Conservation (phyloP, 192 early-diverging fungal genomes). For the Borealophlyctis nickersoniae region DNA sequence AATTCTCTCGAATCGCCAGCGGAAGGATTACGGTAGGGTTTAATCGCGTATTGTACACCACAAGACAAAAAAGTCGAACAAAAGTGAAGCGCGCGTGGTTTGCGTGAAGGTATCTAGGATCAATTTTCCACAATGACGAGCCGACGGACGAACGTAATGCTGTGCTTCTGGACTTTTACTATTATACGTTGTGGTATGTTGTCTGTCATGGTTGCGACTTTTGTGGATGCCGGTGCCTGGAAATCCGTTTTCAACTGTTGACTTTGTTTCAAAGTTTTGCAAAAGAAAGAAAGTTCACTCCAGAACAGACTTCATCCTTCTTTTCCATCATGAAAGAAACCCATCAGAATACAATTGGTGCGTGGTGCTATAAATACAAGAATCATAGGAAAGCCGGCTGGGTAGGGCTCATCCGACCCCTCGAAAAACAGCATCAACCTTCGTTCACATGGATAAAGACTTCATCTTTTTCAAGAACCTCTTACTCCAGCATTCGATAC, state of each 20-base stretch:
- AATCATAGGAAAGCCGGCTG: background rate
- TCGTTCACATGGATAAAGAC: conserved; percentile 41
- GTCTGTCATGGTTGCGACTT: too few relatives aligned
- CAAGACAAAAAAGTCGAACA: background rate
- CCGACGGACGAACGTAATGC: conserved; percentile 20
- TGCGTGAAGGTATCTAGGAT: conserved; percentile 27
- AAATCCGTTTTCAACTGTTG: background rate
- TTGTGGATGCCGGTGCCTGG: background rate
- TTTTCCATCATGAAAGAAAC: conserved; percentile 58
- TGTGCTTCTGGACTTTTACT: conserved; percentile 55
- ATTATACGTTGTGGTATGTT: conserved; percentile 43
- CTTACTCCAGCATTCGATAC: conserved; percentile 43
- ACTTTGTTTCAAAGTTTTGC: conserved; percentile 38
- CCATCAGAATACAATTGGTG: conserved; percentile 36
- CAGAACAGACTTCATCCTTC: conserved; percentile 52
- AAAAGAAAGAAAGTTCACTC: conserved; percentile 42
- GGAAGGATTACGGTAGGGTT: conserved; percentile 26
- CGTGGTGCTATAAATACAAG: background rate
- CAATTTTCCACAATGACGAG: conserved; percentile 14
- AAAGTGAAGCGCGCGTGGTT: background rate
- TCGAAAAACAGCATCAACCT: conserved; percentile 35
- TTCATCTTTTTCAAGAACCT: conserved; percentile 46
- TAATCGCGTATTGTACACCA: background rate
- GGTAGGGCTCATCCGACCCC: background rate
- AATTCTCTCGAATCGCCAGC: conserved; percentile 27